Conservation (phyloP, 352 stramenopile species). For the Globisporangium sylvaticum region DNA sequence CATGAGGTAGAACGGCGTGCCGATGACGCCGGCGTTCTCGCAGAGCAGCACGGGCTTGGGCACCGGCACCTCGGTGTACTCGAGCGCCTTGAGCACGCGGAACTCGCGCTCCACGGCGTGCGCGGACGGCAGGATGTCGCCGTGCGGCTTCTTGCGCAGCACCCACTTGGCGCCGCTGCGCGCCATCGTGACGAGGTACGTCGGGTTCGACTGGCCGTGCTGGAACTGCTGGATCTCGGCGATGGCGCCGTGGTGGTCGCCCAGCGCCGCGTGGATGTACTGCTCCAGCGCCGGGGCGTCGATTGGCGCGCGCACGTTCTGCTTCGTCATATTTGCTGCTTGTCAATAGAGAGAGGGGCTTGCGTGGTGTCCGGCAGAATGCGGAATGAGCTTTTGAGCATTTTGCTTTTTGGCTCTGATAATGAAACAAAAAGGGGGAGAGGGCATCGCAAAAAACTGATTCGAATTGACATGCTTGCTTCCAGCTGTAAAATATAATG, state of each 20-base stretch:
- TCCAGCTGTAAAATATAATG: background rate
- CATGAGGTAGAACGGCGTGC: constrained; percentile 83
- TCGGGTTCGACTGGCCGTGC: constrained; percentile 87
- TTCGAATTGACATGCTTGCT: background rate
- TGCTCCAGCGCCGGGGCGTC: constrained; percentile 41
- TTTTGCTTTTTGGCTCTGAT: background rate
- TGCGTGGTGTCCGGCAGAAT: background rate
- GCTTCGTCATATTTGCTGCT: constrained; percentile 30
- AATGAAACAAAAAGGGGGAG: background rate
- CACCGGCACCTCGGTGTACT: constrained; percentile 63
- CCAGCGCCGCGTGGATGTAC: constrained; percentile 49
- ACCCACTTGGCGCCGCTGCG: constrained; percentile 58
- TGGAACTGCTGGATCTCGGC: constrained; percentile 74
- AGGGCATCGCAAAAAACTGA: too few relatives aligned
- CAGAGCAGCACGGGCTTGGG: constrained; percentile 66
- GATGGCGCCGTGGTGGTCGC: constrained; percentile 47
- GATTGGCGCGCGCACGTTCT: constrained; percentile 54
- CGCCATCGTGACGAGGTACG: constrained; percentile 73
- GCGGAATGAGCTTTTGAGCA: background rate
- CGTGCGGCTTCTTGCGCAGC: constrained; percentile 81
- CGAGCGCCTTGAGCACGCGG: constrained; percentile 58
- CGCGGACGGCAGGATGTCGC: constrained; percentile 72
- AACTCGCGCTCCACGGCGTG: constrained; percentile 82
- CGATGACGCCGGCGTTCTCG: constrained; percentile 52
- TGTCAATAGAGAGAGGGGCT: background rate